Evolutionary conservation across 441 rosid species (phyloP), one percentile per base, ranked within the genome.

Genomic region (Brassica hybrid): DNA sequence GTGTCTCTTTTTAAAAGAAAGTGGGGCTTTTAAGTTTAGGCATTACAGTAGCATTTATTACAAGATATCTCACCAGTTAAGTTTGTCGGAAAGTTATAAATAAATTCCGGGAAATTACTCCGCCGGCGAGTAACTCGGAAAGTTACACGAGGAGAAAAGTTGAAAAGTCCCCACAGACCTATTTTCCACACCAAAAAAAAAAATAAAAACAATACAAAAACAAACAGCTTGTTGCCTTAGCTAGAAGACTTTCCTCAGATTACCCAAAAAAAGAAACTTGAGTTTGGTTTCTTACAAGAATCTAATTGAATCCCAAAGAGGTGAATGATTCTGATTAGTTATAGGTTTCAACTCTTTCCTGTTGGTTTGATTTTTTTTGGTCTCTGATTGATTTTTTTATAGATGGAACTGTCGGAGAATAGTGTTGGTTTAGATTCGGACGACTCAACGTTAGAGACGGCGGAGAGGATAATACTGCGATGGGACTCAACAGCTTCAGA

Each of bases 401-500:
- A 78, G 81, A 84, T 84, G 85, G 82, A 82, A 54, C 73, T 41
- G 38, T 62, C 82, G 79, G 79, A 69, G 72, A 67, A 38, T 45
- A 63, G 18, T 32, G 64, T 68, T 34, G 73, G 70, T 59, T 57
- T 66, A 60, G 62, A 54, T 66, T 50, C 65, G 41, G 76, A 16
- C 27, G 78, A 27, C 3, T 73, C 66, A 0, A 21, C 23, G 6
- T 81, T 87, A 13, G 92, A 89, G 67, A 83, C 85, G 73, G 98
- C 98, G 9, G 85, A 92, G 86, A 82, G 73, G 83, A 85, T 94
- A 38, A 92, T 94, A 73, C 88, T 88, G 4, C 81, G 95, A 63
- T 92, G 98, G 98, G 96, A 92, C 82, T 88, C 98, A 1, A 72
- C 97, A 10, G 82, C 91, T 0, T 91, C 93, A 1, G 97, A 91